These are phyloP conservation scores for Coemansia interrupta DNA, from an alignment of 192 early-diverging fungal genomes.

Conservation along the genomic window DNA sequence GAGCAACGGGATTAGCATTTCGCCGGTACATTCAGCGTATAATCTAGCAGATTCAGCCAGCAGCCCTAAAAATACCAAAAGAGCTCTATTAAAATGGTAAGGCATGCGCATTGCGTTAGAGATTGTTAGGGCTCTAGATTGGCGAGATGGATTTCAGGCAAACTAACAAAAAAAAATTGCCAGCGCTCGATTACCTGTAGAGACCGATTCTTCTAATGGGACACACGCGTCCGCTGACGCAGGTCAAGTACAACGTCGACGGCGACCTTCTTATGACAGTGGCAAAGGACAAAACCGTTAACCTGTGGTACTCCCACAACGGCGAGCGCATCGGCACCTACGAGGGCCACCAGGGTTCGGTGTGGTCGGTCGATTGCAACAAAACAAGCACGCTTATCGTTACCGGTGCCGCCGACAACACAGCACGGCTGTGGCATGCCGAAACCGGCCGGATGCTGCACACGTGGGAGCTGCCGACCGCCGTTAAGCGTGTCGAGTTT, in stretches of 20 bases:
- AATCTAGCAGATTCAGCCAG: too few species aligned
- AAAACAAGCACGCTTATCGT: constrained; percentile 73
- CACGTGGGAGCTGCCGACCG: constrained; percentile 85
- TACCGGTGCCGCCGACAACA: constrained; percentile 90
- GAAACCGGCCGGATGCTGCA: constrained; percentile 85
- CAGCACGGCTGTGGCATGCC: constrained; percentile 89
- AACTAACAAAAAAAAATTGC: too few species aligned
- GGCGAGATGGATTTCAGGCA: too few species aligned
- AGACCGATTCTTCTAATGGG: constrained; percentile 93
- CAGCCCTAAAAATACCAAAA: too few species aligned
- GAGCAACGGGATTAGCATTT: too few species aligned
- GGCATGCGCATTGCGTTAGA: too few species aligned
- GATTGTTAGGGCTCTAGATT: too few species aligned
- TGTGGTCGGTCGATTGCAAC: constrained; percentile 95
- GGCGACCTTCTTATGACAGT: constrained; percentile 95
- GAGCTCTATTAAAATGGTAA: too few species aligned
- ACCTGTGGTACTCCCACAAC: constrained; percentile 96
- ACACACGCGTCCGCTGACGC: constrained; percentile 93
- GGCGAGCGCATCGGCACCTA: constrained; percentile 95
- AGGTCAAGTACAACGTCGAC: constrained; percentile 96
- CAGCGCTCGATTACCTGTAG: constrained; percentile 5
- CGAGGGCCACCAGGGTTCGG: constrained; percentile 86
- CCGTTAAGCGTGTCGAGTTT: constrained; percentile 88
- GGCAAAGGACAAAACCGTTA: constrained; percentile 90
- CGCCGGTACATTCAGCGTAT: too few species aligned